A percentile compares a stretch with the other conserved stretches of the same genome.
Evolutionary conservation across 2,329 filamentous ascomycete species (phyloP).

Genomic region (Calcarisporium arbuscula): DNA sequence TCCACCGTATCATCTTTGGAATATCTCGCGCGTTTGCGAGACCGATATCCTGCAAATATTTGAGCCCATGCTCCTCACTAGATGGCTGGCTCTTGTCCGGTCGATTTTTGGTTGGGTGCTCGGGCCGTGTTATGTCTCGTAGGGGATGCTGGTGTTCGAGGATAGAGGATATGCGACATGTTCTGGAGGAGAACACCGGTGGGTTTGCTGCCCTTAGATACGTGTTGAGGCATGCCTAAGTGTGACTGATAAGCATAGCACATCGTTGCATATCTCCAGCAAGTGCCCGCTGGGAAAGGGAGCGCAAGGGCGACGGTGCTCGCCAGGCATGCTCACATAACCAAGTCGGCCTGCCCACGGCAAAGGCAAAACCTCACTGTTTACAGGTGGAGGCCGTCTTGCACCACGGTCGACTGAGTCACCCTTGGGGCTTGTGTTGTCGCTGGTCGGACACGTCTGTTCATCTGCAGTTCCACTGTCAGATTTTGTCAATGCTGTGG

Average conservation of each 20-base stretch:
- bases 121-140: conserved; percentile 65
- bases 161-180: conserved; percentile 85
- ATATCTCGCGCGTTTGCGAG: conserved; percentile 80
- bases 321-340: conserved; percentile 55
- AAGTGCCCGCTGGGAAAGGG: conserved; percentile 5
- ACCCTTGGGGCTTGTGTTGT: conserved; percentile 11
- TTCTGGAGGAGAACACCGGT: conserved; percentile 83
- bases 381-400: conserved; percentile 64
- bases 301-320: conserved; percentile 1
- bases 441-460: conserved; percentile 12
- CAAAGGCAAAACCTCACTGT: conserved; percentile 76
- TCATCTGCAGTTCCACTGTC: neutral
- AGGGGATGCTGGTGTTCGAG: conserved; percentile 82
- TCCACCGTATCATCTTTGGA: conserved; percentile 83
- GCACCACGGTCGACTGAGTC: conserved; percentile 29
- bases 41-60: conserved; percentile 70
- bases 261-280: too few species aligned
- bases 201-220: conserved; percentile 78
- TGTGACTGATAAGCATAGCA: conserved; percentile 13
- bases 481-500: conserved; percentile 1
- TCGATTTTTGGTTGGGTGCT: conserved; percentile 79
- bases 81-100: conserved; percentile 68
- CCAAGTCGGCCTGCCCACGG: conserved; percentile 88
- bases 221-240: conserved; percentile 79
- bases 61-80: conserved; percentile 58